Conservation (phyloP, 139 green algal species). For the Zygnema circumcarinatum region DNA sequence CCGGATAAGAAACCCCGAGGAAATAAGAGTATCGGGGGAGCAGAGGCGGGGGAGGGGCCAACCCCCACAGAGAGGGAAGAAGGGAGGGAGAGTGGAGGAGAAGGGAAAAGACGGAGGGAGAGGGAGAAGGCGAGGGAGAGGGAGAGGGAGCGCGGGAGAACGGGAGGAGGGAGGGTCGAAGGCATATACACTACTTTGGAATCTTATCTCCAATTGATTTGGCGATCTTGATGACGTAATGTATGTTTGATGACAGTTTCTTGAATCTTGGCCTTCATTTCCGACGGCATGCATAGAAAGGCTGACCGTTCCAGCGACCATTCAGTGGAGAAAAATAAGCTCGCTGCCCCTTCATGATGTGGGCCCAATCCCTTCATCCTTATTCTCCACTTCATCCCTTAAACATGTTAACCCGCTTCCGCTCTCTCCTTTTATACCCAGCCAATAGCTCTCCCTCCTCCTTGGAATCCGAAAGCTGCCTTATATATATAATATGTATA, state of each 20-base stretch:
- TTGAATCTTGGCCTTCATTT: no score
- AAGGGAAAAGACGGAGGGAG: neutral
- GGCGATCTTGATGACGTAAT: neutral
- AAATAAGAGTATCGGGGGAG: neutral
- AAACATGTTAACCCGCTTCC: neutral
- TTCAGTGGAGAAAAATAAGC: neutral
- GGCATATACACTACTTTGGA: neutral
- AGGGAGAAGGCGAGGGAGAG: neutral
- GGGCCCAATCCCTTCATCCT: neutral
- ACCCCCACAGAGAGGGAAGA: neutral
- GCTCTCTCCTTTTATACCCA: neutral
- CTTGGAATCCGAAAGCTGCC: neutral
- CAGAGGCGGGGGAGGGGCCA: neutral
- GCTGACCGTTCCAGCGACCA: neutral
- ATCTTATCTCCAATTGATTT: neutral
- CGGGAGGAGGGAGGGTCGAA: neutral
- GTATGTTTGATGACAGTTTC: neutral
- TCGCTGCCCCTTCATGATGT: neutral
- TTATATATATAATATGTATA: conserved; percentile 5
- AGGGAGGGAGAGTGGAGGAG: neutral
- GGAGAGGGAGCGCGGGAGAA: neutral
- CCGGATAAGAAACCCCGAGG: neutral
- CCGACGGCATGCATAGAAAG: neutral
- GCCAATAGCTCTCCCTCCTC: neutral
- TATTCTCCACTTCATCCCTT: neutral